phyloP scores from a whole-genome alignment of 768 basidiomycete genomes.

The Mycena kentingensis region DNA sequence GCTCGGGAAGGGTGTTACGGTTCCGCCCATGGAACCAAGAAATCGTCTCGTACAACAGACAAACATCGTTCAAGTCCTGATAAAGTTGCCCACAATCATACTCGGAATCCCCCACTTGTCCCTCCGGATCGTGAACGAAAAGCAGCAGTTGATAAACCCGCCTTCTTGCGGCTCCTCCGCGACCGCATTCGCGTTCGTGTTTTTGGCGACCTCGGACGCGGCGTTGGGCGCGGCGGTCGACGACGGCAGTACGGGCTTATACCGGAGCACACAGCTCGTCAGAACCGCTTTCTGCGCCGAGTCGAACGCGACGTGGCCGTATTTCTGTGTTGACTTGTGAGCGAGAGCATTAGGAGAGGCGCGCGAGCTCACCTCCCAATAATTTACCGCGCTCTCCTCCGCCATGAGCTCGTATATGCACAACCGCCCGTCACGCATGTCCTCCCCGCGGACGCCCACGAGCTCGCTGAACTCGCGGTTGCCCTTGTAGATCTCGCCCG shows the following conservation, averaged over 20 bases:
- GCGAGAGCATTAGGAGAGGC: neutral
- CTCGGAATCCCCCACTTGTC: slow-evolving; percentile 87
- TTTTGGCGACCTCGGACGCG: slow-evolving; percentile 18
- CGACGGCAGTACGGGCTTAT: slow-evolving; percentile 63
- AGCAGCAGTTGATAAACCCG: slow-evolving; percentile 82
- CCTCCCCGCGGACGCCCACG: slow-evolving; percentile 81
- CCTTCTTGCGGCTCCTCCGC: slow-evolving; percentile 49
- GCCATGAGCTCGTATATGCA: slow-evolving; percentile 99
- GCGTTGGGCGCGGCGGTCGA: slow-evolving; percentile 32
- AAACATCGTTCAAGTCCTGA: slow-evolving; percentile 32
- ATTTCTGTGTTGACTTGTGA: slow-evolving; percentile 61
- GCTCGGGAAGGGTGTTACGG: neutral
- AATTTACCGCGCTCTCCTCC: slow-evolving; percentile 94
- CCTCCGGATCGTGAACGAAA: slow-evolving; percentile 86
- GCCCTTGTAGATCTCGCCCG: slow-evolving; percentile 98
- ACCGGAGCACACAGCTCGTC: slow-evolving; percentile 86
- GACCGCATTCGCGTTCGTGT: slow-evolving; percentile 1
- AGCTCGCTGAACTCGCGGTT: slow-evolving; percentile 95
- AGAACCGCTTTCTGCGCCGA: slow-evolving; percentile 91
- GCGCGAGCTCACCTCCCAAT: slow-evolving; percentile 77
- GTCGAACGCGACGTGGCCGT: slow-evolving; percentile 91
- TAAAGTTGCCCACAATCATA: slow-evolving; percentile 90
- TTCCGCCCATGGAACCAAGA: neutral
- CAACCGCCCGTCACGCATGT: slow-evolving; percentile 89
- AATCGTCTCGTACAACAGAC: neutral